Percentiles rank a stretch among this genome's conserved stretches.
Conservation (phyloP, 148 eudicot genomes). For the Rhododendron molle region DNA sequence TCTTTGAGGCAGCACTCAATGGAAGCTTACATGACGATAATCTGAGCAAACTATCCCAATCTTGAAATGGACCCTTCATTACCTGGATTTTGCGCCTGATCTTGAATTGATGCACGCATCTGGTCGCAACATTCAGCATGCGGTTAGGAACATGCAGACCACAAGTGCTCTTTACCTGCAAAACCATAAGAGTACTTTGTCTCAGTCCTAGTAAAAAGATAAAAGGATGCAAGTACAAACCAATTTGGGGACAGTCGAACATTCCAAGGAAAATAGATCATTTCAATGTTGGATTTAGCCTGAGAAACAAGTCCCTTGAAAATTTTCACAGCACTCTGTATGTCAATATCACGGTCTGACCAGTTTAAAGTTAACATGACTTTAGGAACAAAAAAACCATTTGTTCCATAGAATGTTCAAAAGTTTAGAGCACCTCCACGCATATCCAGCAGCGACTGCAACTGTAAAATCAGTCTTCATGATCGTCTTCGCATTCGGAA, state of each 20-base stretch:
- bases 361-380: background rate
- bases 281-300: background rate
- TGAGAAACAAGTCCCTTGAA: background rate
- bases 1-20: background rate
- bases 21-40: background rate
- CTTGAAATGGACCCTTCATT: background rate
- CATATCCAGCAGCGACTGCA: background rate
- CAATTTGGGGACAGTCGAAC: background rate
- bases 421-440: background rate
- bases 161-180: background rate
- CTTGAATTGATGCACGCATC: background rate
- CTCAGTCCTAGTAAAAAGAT: background rate
- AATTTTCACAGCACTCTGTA: background rate
- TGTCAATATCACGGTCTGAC: background rate
- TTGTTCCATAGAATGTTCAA: background rate
- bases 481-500: slow-evolving; percentile 17
- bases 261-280: background rate
- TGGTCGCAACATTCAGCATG: background rate
- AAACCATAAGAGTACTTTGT: background rate
- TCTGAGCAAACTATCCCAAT: background rate
- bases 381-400: background rate
- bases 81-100: background rate
- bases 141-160: background rate
- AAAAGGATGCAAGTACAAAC: background rate
- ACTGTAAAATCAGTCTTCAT: slow-evolving; percentile 20